Base-by-base conservation (phyloP, 2,329 filamentous ascomycete species). In the Neofusicoccum sp. region DNA sequence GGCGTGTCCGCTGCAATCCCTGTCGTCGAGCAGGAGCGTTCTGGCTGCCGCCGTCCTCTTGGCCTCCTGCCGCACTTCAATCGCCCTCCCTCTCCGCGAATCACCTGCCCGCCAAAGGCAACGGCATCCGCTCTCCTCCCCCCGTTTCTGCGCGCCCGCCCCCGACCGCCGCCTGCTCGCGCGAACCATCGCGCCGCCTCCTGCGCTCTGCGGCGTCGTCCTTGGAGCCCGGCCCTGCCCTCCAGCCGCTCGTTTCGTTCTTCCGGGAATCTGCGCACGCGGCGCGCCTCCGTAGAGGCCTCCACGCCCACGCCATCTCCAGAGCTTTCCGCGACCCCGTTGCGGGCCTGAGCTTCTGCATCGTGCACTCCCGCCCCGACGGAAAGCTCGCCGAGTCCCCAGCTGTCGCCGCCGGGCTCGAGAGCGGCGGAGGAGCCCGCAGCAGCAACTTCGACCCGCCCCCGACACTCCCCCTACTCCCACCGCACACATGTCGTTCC, bases 401-500 rank as follows among this genome's bases (percentile, higher is more conserved):
- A 39, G 62, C 56, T 47, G 39, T 54, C 62, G 56, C 33, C 31
- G 33, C 22, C 43, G 48, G 39, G 66, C 66, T 71, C 66, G 64
- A 37, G 58, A 54, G 44, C 63, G 61, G 63, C 34, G 65, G 62
- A 58, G 54, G 58, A 67, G 63, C 39, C 47, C 62, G 62, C 47
- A 39, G 56, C 56, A 49, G 33, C 45, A 45, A 36, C 50, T 58
- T 45, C 44, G n/a, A 8, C 31, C 61, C 43, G 36, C 43, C 22
- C 33, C 47, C 29, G 49, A 59, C 28, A 12, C 41, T 47, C 58
- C n/a, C 54, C 59, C 61, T 56, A 41, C 48, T 56, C 33, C 49
- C 50, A 43, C 52, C 50, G 48, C 67, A 60, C 56, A 60, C 65
- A 82, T 81, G 80, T 77, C 79, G 54, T 71, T 78, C 64, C 67